Conservation (phyloP, 116 monocot species). For the Posidonia oceanica region DNA sequence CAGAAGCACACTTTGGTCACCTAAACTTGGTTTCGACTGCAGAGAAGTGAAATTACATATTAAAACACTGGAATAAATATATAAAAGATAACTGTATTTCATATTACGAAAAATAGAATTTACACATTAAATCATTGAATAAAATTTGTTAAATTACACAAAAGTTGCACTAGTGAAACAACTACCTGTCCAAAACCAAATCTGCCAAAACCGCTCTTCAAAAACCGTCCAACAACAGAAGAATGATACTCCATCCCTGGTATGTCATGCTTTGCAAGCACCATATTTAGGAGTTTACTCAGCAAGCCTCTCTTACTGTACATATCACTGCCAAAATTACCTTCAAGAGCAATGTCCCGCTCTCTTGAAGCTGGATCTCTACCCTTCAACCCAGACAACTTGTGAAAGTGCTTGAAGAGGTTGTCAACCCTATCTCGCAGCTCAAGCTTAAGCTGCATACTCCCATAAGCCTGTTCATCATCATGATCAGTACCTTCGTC, state of each 20-base stretch:
- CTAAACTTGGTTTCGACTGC: conserved; percentile 88
- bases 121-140: neutral
- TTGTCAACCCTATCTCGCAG: conserved; percentile 84
- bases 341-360: conserved; percentile 19
- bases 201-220: conserved; percentile 96
- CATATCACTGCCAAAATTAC: conserved; percentile 37
- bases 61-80: neutral
- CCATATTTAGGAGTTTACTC: conserved; percentile 49
- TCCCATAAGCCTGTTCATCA: conserved; percentile 57
- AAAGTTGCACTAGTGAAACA: neutral
- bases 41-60: conserved; percentile 1
- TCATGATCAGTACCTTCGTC: conserved; percentile 57
- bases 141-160: neutral
- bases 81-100: neutral
- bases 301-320: conserved; percentile 57
- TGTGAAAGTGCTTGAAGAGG: conserved; percentile 78
- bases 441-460: conserved; percentile 91
- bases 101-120: neutral
- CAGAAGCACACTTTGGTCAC: conserved; percentile 66
- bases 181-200: conserved; percentile 96
- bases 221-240: conserved; percentile 77
- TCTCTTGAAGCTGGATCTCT: conserved; percentile 42
- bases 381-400: conserved; percentile 64
- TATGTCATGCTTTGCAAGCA: conserved; percentile 59
- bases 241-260: conserved; percentile 93